Evolutionary conservation across 495 filamentous ascomycete genomes (phyloP).

Genomic region (Paragyromitra xinjiangensis): DNA sequence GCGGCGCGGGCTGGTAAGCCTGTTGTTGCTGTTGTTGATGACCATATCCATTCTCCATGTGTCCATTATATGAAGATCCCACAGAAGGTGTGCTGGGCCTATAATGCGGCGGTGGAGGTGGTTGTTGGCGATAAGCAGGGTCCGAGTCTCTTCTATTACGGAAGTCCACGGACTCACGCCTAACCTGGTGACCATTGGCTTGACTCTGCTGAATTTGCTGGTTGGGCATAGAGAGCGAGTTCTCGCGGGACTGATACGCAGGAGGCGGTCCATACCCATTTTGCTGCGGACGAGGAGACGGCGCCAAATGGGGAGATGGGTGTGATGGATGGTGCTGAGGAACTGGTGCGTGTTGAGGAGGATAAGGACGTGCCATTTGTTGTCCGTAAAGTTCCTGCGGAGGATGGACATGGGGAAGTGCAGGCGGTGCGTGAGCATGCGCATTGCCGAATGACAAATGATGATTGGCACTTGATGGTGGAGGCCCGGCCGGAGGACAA

Average conservation of each 20-base stretch:
- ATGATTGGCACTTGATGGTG: conserved; percentile 46
- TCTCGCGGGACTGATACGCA: conserved; percentile 48
- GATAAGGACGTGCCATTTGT: conserved; percentile 46
- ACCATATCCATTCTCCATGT: conserved; percentile 48
- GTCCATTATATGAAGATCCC: conserved; percentile 45
- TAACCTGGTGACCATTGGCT: conserved; percentile 47
- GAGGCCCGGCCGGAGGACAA: conserved; percentile 50
- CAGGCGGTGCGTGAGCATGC: conserved; percentile 44
- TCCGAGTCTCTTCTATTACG: conserved; percentile 54
- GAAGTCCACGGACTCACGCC: conserved; percentile 53
- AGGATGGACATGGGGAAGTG: conserved; percentile 51
- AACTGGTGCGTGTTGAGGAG: conserved; percentile 41
- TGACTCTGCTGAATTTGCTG: conserved; percentile 51
- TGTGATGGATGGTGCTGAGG: conserved; percentile 45
- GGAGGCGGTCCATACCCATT: conserved; percentile 45
- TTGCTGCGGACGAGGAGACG: conserved; percentile 50
- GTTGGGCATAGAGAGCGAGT: conserved; percentile 49
- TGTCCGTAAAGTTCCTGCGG: conserved; percentile 53
- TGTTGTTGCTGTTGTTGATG: conserved; percentile 52
- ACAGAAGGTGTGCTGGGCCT: conserved; percentile 51
- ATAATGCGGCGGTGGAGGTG: conserved; percentile 39
- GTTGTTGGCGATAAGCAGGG: conserved; percentile 50
- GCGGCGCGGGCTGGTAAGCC: conserved; percentile 43
- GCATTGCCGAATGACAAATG: conserved; percentile 55
- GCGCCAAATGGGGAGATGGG: conserved; percentile 51